Percentiles rank a stretch among this genome's conserved stretches.
phyloP scores from a whole-genome alignment of 2,329 filamentous ascomycete species.

The Aspergillus texensis region DNA sequence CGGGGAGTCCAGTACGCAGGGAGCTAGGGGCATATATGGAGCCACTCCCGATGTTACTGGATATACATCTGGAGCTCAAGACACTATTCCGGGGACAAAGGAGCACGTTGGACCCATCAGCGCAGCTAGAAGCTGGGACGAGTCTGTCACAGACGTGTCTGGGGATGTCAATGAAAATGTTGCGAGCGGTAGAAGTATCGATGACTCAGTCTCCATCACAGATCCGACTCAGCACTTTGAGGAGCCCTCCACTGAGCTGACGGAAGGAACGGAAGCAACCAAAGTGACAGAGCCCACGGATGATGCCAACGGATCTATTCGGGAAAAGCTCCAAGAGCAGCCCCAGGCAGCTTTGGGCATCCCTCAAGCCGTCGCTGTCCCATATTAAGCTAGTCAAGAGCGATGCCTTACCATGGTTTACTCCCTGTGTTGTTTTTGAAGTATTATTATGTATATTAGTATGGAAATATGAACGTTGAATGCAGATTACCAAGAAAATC shows the following conservation, averaged over 20 bases:
- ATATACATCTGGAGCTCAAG: background rate
- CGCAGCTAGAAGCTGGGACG: background rate
- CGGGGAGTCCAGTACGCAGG: background rate
- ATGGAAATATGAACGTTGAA: background rate
- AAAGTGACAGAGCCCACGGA: background rate
- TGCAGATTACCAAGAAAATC: background rate
- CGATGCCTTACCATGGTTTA: background rate
- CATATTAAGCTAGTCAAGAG: slow-evolving; percentile 6
- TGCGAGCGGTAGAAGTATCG: background rate
- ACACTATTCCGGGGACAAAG: background rate
- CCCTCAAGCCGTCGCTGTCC: slow-evolving; percentile 10
- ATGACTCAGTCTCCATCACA: background rate
- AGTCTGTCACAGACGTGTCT: background rate
- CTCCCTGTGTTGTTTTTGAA: background rate
- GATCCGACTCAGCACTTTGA: background rate
- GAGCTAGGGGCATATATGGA: background rate
- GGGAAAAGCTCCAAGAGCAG: slow-evolving; percentile 9
- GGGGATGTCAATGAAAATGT: background rate
- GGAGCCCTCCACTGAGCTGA: background rate
- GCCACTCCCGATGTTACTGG: background rate
- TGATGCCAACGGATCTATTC: background rate
- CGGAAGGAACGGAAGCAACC: background rate
- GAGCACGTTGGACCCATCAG: background rate
- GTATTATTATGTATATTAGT: background rate
- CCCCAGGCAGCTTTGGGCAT: background rate